phyloP scores from a whole-genome alignment of 257 asterid species.

The Nicotiana paniculata region DNA sequence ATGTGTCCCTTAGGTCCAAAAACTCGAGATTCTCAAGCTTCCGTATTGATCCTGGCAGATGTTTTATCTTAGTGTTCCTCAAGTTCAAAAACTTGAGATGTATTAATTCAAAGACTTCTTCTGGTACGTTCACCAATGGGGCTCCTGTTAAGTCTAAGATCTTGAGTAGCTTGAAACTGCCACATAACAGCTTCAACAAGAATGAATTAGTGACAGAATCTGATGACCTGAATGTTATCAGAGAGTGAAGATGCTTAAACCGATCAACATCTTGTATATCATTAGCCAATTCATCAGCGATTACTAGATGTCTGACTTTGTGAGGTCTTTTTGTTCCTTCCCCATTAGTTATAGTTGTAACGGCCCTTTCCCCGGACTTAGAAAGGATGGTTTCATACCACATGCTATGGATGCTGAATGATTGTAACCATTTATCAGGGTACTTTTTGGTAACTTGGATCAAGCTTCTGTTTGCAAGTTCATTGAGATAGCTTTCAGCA shows the following conservation, averaged over 20 bases:
- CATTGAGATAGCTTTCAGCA: constrained; percentile 20
- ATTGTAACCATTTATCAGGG: constrained; percentile 5
- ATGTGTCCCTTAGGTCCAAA: constrained; percentile 16
- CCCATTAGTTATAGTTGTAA: background rate
- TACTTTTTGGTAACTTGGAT: background rate
- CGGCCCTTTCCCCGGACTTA: constrained; percentile 10
- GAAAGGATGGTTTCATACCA: constrained; percentile 2
- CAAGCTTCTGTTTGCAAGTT: constrained; percentile 19
- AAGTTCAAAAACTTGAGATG: constrained; percentile 16
- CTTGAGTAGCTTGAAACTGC: constrained; percentile 12
- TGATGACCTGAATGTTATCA: background rate
- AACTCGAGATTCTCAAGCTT: constrained; percentile 18
- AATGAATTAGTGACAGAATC: background rate
- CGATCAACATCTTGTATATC: background rate
- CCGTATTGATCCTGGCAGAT: constrained; percentile 14
- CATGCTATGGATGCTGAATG: constrained; percentile 11
- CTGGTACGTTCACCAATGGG: constrained; percentile 3
- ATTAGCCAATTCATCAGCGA: background rate
- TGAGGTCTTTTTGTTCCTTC: background rate
- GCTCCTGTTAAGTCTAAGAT: constrained; percentile 17
- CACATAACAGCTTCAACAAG: background rate
- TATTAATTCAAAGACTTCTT: constrained; percentile 8
- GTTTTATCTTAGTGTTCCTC: constrained; percentile 6
- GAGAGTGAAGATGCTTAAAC: constrained; percentile 9
- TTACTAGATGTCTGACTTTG: constrained; percentile 9